Base-by-base conservation (phyloP, 192 early-diverging fungal genomes). In the Rhizophlyctis rosea region DNA sequence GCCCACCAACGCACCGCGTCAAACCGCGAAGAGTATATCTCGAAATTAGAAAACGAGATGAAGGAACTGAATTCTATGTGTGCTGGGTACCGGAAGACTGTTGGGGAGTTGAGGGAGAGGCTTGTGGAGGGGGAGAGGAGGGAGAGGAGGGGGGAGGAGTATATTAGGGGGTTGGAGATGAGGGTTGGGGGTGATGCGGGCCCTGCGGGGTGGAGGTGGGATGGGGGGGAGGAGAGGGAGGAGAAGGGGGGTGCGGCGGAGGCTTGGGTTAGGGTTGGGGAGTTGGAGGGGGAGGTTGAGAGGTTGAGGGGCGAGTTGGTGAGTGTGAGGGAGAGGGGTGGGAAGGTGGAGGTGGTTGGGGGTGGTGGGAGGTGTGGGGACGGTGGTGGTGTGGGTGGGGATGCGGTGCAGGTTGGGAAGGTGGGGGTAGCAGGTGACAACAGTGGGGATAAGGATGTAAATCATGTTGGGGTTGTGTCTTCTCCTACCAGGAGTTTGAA, bases 161-260 rank as follows among this genome's bases (percentile, higher is more conserved):
- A 67, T 39, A 67, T 67, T 30, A 44, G 49, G 2, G 65, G 65
- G 23, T 32, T 67, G 25, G 65, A 67, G 44, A 14, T 24, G 36
- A 36, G 58, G 27, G 24, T 65, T 21, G 44, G 24, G 27, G 11
- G 53, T 32, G 47, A 57, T 30, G 35, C 23, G 36, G 47, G 48
- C 4, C 34, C 58, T 23, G 47, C 54, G 13, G 44, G 48, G 23
- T 33, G 31, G 25, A 39, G n/a, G 39, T 47, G 9, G 39, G 9
- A 9, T 47, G 39, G n/a, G 39, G 39, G n/a, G 39, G 39, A 47
- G 39, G 39, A 13, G 9, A n/a, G 9, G 9, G 39, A 47, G 9
- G 39, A 47, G 39, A 47, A 47, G n/a, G 44, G n/a, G 44, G 52
- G 29, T 1, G 52, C 27, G 16, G 16, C 21, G 27, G 24, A 16